A percentile compares a stretch with the other conserved stretches of the same genome.
Evolutionary conservation across 2,329 filamentous ascomycete genomes (phyloP).

Genomic region (Claviceps digitariae): DNA sequence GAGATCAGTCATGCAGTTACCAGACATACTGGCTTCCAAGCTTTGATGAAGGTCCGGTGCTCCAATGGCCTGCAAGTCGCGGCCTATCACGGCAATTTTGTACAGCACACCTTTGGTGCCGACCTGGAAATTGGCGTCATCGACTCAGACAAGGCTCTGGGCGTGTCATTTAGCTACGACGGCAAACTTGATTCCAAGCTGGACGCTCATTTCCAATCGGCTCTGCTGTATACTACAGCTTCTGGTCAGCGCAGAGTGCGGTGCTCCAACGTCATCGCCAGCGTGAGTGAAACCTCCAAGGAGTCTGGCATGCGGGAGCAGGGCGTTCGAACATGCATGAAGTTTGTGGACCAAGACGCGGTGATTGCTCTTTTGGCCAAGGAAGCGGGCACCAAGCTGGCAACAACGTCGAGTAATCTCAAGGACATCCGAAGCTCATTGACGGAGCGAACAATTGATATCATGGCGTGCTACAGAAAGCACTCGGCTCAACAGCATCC

Average conservation of each 20-base stretch:
- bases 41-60: slow-evolving; percentile 95
- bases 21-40: slow-evolving; percentile 87
- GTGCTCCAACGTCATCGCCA: slow-evolving; percentile 87
- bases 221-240: slow-evolving; percentile 85
- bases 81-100: slow-evolving; percentile 91
- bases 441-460: slow-evolving; percentile 85
- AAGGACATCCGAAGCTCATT: slow-evolving; percentile 76
- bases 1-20: slow-evolving; percentile 80
- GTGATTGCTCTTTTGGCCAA: slow-evolving; percentile 82
- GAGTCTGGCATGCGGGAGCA: slow-evolving; percentile 24
- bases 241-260: slow-evolving; percentile 79
- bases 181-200: slow-evolving; percentile 95
- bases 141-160: slow-evolving; percentile 86
- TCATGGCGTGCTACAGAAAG: slow-evolving; percentile 84
- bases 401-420: slow-evolving; percentile 52
- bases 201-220: slow-evolving; percentile 94
- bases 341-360: slow-evolving; percentile 91
- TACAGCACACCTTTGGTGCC: slow-evolving; percentile 87
- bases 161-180: slow-evolving; percentile 86
- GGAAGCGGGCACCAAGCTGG: slow-evolving; percentile 79
- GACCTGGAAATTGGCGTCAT: slow-evolving; percentile 89
- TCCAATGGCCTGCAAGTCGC: slow-evolving; percentile 91
- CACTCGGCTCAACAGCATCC: slow-evolving; percentile 78
- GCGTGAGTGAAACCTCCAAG: slow-evolving; percentile 57
- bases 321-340: slow-evolving; percentile 70